Evolutionary conservation across 352 stramenopile species (phyloP), one percentile per base, ranked within the genome.

Genomic region (Phytophthora tubulina): DNA sequence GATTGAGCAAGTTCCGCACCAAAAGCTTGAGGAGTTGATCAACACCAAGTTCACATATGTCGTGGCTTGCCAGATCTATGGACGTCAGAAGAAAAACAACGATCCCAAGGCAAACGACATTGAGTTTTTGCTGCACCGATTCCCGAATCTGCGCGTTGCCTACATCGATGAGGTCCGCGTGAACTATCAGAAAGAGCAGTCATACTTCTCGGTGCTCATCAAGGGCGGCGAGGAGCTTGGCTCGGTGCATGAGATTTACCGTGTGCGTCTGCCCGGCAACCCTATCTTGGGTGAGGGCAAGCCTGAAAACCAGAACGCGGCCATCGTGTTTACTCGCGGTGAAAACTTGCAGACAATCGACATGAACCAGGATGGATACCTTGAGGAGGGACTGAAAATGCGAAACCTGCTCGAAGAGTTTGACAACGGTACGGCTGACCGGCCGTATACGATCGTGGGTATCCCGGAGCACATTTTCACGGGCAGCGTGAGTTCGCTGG

Each of bases 391-490:
- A 5, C 83, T 99, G 6, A 99, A 99, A 81, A 99, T 99, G 97
- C 91, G 97, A 56, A 99, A 99, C 76, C 86, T 99, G 76, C 86
- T 99, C 1, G 92, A 99, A 79, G 98, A 99, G 81, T 99, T 99
- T 76, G 95, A 97, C 67, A 82, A 84, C 42, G 87, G 89, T 10
- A 82, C 88, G 3, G 66, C 76, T 5, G 67, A 91, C 44, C 86
- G 86, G 78, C 82, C 97, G 75, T 82, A 97, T 82, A 85, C 97
- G 41, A 99, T 99, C 61, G 90, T 99, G 35, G 98, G 98, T 60
- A 90, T 99, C n/a, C 90, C 97, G 11, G 98, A 99, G 75, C 97
- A 99, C 80, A 99, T 99, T 68, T 99, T 99, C 80, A 99, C 98
- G 33, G 98, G 98, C 44, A 99, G 94, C 73, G 97, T 99, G 7